Evolutionary conservation across 441 rosid genomes (phyloP).

Genomic region (Isatis lusitanica): DNA sequence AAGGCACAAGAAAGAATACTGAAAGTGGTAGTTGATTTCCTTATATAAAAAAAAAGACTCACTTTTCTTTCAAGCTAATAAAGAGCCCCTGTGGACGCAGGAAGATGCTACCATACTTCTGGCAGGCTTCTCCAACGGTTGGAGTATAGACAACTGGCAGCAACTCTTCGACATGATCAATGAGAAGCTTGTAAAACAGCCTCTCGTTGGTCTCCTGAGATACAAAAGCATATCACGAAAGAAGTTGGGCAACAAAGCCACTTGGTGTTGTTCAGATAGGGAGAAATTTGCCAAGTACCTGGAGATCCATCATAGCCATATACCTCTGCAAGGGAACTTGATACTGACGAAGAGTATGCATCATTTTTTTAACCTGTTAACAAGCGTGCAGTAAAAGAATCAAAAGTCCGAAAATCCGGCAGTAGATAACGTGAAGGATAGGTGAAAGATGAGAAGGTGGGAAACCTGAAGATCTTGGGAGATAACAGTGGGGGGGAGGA

Average conservation of each 20-base stretch:
- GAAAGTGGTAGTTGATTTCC: background rate
- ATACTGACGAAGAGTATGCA: conserved; percentile 80
- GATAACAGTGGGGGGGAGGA: conserved; percentile 75
- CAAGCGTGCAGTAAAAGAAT: background rate
- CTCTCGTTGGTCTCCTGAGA: conserved; percentile 81
- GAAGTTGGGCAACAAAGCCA: background rate
- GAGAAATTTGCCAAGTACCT: conserved; percentile 40
- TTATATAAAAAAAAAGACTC: conserved; percentile 17
- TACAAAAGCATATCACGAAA: background rate
- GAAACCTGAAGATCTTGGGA: conserved; percentile 88
- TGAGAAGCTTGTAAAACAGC: conserved; percentile 84
- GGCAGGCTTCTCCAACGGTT: conserved; percentile 96
- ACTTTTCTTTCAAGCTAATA: conserved; percentile 94
- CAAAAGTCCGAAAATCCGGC: background rate
- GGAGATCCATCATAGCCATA: conserved; percentile 96
- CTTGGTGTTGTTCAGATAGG: background rate
- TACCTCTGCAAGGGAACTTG: conserved; percentile 89
- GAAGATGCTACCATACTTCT: conserved; percentile 96
- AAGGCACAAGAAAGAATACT: conserved; percentile 12
- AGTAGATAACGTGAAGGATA: background rate
- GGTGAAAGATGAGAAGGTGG: background rate
- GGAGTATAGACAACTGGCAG: conserved; percentile 96
- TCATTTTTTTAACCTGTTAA: conserved; percentile 71
- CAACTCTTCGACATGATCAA: conserved; percentile 86
- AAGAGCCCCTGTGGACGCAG: conserved; percentile 92